Conservation (phyloP, 176 grass and related monocot genomes). For the Alloteropsis semialata region DNA sequence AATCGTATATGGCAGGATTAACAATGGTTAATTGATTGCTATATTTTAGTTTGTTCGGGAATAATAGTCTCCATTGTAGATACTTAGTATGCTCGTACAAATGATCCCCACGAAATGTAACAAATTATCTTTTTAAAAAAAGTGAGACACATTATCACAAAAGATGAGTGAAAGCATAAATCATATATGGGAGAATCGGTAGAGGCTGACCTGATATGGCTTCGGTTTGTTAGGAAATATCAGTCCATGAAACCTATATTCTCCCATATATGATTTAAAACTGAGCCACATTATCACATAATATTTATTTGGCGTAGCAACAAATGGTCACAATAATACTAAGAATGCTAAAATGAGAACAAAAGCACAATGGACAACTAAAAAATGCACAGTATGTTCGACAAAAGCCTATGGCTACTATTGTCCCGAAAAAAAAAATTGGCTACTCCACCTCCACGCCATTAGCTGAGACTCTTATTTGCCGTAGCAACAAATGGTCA, state of each 20-base stretch:
- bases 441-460: no score
- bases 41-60: neutral
- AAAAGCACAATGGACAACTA: neutral
- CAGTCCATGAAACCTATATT: no score
- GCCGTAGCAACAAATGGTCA: neutral
- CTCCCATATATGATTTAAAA: no score
- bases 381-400: neutral
- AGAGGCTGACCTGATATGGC: no score
- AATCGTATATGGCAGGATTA: neutral
- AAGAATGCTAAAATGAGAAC: neutral
- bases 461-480: no score
- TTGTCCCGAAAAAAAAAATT: no score
- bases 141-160: no score
- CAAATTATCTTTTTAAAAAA: no score
- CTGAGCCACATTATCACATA: no score
- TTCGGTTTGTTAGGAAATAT: no score
- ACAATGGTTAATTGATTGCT: neutral
- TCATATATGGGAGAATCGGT: no score
- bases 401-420: slow-evolving; percentile 5
- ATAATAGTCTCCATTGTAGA: neutral
- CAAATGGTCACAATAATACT: neutral
- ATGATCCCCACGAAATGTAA: neutral
- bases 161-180: no score
- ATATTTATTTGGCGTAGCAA: neutral
- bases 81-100: neutral